Conservation (phyloP, 371 early-diverging fungal genomes). For the Dinochytrium kinnereticum region DNA sequence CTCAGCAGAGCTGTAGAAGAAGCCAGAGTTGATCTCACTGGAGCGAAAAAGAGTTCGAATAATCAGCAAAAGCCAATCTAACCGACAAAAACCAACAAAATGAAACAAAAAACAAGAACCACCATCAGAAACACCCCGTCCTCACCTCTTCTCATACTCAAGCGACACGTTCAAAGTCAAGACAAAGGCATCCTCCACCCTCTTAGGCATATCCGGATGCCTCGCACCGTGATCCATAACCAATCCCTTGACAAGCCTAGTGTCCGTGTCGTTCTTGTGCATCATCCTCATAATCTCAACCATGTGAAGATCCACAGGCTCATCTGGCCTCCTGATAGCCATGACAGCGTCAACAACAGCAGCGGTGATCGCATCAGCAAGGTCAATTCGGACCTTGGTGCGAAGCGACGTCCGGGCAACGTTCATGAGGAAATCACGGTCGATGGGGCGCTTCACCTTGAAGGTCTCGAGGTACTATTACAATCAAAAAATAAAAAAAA, state of each 20-base stretch:
- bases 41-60: too few relatives aligned
- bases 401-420: slow-evolving; percentile 95
- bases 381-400: slow-evolving; percentile 91
- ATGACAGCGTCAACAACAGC: slow-evolving; percentile 97
- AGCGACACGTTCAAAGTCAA: slow-evolving; percentile 98
- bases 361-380: slow-evolving; percentile 93
- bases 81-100: too few relatives aligned
- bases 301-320: slow-evolving; percentile 98
- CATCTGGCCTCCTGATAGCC: slow-evolving; percentile 75
- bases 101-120: not conserved
- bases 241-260: slow-evolving; percentile 93
- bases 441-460: slow-evolving; percentile 74
- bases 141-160: slow-evolving; percentile 98
- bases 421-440: slow-evolving; percentile 89
- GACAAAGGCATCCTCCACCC: slow-evolving; percentile 89
- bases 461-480: slow-evolving; percentile 86
- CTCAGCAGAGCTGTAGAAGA: slow-evolving; percentile 98
- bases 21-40: slow-evolving; percentile 99
- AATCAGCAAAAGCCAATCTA: too few relatives aligned
- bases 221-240: slow-evolving; percentile 99
- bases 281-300: slow-evolving; percentile 99
- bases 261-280: slow-evolving; percentile 96
- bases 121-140: not conserved
- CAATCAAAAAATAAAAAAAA: slow-evolving; percentile 14
- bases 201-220: slow-evolving; percentile 99